Evolutionary conservation across 2,329 filamentous ascomycete species (phyloP).

Genomic region (Coniella vitis): DNA sequence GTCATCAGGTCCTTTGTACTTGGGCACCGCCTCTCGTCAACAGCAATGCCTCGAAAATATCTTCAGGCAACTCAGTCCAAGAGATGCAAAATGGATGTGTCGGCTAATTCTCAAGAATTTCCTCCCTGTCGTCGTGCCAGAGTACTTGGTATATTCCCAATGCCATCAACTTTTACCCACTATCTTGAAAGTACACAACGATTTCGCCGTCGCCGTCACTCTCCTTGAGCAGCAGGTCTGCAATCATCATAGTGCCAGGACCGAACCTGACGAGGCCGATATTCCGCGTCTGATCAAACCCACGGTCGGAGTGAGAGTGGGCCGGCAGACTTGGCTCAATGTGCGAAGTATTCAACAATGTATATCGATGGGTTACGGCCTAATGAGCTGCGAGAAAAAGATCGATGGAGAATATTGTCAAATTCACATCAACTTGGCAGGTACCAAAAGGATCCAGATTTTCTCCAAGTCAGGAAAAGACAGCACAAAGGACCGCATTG

Average conservation of each 20-base stretch:
- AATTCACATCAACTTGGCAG: slow-evolving; percentile 66
- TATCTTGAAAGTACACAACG: slow-evolving; percentile 62
- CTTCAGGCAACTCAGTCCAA: slow-evolving; percentile 53
- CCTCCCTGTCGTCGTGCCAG: slow-evolving; percentile 58
- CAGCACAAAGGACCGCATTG: slow-evolving; percentile 64
- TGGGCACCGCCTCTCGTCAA: slow-evolving; percentile 26
- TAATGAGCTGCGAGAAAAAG: slow-evolving; percentile 72
- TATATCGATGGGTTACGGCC: slow-evolving; percentile 52
- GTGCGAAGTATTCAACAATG: slow-evolving; percentile 70
- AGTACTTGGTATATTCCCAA: slow-evolving; percentile 43
- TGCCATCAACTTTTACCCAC: slow-evolving; percentile 66
- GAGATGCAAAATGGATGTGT: slow-evolving; percentile 82
- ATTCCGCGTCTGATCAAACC: slow-evolving; percentile 40
- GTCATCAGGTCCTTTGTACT: slow-evolving; percentile 11
- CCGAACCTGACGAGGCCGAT: slow-evolving; percentile 12
- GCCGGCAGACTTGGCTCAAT: slow-evolving; percentile 57
- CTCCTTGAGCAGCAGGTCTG: slow-evolving; percentile 38
- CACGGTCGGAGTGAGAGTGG: slow-evolving; percentile 54
- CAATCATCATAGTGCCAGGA: slow-evolving; percentile 22
- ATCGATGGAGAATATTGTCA: slow-evolving; percentile 89
- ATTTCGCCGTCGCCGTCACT: slow-evolving; percentile 53
- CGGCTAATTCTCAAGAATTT: slow-evolving; percentile 73
- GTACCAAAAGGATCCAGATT: slow-evolving; percentile 58
- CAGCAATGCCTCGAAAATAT: slow-evolving; percentile 43
- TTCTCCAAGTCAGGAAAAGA: slow-evolving; percentile 93